These are phyloP conservation scores for Craspedostauros australis DNA, from an alignment of 108 stramenopile genomes.

Conservation along the genomic window DNA sequence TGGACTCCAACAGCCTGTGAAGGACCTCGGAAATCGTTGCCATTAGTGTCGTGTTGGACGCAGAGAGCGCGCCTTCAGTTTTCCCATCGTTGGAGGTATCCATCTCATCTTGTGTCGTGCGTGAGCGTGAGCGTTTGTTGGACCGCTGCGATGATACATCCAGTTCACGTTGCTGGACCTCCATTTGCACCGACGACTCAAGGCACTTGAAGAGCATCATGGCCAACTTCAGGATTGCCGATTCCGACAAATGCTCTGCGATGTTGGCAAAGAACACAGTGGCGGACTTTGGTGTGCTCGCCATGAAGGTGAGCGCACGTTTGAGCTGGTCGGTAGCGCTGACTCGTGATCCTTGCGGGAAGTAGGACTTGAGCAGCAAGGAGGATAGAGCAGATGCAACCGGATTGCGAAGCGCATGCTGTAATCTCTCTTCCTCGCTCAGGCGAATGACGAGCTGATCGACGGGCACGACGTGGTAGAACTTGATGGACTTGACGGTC, in stretches of 20 bases:
- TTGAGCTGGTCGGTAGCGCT: conserved; percentile 62
- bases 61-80: conserved; percentile 16
- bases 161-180: conserved; percentile 10
- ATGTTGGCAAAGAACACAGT: conserved; percentile 81
- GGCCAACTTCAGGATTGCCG: conserved; percentile 74
- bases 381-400: conserved; percentile 62
- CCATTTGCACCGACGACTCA: conserved; percentile 27
- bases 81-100: conserved; percentile 9
- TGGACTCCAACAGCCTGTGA: conserved; percentile 56
- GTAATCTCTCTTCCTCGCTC: conserved; percentile 47
- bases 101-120: conserved; percentile 5
- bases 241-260: conserved; percentile 45
- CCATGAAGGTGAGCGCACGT: conserved; percentile 71
- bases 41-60: conserved; percentile 50
- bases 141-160: background rate
- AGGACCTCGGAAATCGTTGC: conserved; percentile 59
- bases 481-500: conserved; percentile 69
- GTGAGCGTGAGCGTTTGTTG: conserved; percentile 22
- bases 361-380: conserved; percentile 86
- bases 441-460: conserved; percentile 79
- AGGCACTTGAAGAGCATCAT: conserved; percentile 78
- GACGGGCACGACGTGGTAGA: conserved; percentile 91
- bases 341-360: conserved; percentile 68
- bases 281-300: conserved; percentile 70
- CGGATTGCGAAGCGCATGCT: conserved; percentile 41